A percentile compares a stretch with the other conserved stretches of the same genome.
These are phyloP conservation scores for Colletotrichum paranaense DNA, from an alignment of 2,329 filamentous ascomycete species.

Conservation along the genomic window DNA sequence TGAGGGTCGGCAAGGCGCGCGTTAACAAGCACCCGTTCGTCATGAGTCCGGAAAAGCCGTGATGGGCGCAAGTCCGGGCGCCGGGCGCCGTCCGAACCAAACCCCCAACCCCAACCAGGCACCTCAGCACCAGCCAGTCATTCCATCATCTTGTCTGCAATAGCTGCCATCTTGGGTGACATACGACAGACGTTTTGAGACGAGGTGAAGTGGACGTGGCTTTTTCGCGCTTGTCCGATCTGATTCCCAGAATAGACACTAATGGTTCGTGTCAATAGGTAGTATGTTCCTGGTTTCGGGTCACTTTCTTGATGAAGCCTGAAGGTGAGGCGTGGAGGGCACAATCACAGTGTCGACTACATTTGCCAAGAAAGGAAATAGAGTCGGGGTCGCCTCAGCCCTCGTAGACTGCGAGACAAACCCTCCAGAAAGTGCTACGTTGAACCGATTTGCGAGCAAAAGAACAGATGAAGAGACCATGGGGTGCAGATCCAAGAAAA, in stretches of 20 bases:
- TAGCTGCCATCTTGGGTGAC: neutral
- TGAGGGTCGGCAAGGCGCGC: neutral
- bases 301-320: neutral
- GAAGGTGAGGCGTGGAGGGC: neutral
- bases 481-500: constrained; percentile 6
- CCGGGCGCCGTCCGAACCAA: neutral
- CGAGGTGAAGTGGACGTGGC: neutral
- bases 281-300: neutral
- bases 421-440: neutral
- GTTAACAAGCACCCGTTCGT: neutral
- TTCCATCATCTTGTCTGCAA: neutral
- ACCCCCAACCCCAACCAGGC: neutral
- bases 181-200: neutral
- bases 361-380: neutral
- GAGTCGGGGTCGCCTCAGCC: neutral
- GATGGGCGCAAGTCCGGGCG: neutral
- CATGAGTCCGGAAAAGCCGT: neutral
- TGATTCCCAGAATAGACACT: neutral
- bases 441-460: neutral
- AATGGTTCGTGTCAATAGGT: neutral
- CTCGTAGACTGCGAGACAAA: neutral
- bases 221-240: neutral
- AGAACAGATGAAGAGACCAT: constrained; percentile 1
- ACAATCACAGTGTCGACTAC: neutral
- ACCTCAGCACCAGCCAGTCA: neutral